Evolutionary conservation across 2,329 filamentous ascomycete species (phyloP).

Genomic region (Camillea tinctor): DNA sequence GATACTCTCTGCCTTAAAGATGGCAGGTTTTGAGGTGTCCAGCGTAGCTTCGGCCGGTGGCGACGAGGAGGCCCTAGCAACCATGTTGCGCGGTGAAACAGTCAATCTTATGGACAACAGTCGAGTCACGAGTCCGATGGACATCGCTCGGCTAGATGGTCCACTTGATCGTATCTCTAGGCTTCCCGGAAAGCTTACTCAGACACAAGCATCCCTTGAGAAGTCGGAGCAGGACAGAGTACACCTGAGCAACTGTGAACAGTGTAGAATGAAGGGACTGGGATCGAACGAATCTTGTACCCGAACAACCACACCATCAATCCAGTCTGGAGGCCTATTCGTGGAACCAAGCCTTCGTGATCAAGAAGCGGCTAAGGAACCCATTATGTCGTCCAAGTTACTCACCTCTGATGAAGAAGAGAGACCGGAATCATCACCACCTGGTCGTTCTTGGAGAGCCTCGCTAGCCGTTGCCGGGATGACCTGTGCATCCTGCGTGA

Average conservation of each 20-base stretch:
- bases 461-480: slow-evolving; percentile 64
- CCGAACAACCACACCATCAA: slow-evolving; percentile 4
- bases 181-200: slow-evolving; percentile 19
- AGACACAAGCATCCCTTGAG: slow-evolving; percentile 13
- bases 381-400: slow-evolving; percentile 16
- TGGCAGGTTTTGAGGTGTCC: slow-evolving; percentile 59
- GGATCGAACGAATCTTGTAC: slow-evolving; percentile 4
- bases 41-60: slow-evolving; percentile 40
- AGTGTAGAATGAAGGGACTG: slow-evolving; percentile 34
- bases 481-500: slow-evolving; percentile 70
- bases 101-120: slow-evolving; percentile 12
- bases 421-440: neutral
- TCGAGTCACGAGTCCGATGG: slow-evolving; percentile 7
- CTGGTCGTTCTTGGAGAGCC: slow-evolving; percentile 28
- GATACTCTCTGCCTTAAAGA: slow-evolving; percentile 48
- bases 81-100: slow-evolving; percentile 15
- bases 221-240: slow-evolving; percentile 27
- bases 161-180: slow-evolving; percentile 30
- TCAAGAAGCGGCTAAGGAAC: slow-evolving; percentile 43
- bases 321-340: neutral
- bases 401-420: slow-evolving; percentile 9
- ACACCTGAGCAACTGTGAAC: slow-evolving; percentile 44
- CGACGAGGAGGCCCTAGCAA: slow-evolving; percentile 25
- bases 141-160: slow-evolving; percentile 11
- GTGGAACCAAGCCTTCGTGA: slow-evolving; percentile 32